These are phyloP conservation scores for Fusarium haematococcum DNA, from an alignment of 2,329 filamentous ascomycete genomes.

Conservation along the genomic window DNA sequence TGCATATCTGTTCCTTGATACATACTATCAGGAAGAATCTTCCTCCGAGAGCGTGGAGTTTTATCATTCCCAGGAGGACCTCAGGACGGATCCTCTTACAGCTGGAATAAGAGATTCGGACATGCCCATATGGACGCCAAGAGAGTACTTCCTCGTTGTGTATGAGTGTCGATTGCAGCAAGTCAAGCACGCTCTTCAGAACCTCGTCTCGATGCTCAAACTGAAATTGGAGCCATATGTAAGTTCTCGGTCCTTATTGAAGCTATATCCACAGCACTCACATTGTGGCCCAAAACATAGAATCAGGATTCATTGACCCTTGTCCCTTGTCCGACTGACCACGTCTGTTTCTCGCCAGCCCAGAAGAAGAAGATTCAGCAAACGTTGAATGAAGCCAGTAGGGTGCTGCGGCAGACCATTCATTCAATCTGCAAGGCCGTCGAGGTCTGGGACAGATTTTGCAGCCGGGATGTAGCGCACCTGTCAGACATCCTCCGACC, in stretches of 20 bases:
- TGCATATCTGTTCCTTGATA: conserved; percentile 1
- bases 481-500: neutral
- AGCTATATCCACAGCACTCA: neutral
- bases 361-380: neutral
- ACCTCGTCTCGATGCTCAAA: neutral
- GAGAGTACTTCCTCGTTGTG: conserved; percentile 1
- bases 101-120: neutral
- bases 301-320: neutral
- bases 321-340: accelerated
- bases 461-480: neutral
- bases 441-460: conserved; percentile 1
- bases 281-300: neutral
- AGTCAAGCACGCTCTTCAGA: neutral
- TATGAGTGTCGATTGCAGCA: conserved; percentile 9
- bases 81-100: neutral
- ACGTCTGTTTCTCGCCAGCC: neutral
- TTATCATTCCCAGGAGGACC: neutral
- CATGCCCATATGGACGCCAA: neutral
- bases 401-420: neutral
- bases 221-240: neutral
- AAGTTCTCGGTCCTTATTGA: accelerated
- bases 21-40: neutral
- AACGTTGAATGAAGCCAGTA: neutral
- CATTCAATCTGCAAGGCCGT: neutral
- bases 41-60: neutral